Evolutionary conservation across 352 stramenopile genomes (phyloP), one percentile per base, ranked within the genome.

Genomic region (Paralagenidium karlingii): DNA sequence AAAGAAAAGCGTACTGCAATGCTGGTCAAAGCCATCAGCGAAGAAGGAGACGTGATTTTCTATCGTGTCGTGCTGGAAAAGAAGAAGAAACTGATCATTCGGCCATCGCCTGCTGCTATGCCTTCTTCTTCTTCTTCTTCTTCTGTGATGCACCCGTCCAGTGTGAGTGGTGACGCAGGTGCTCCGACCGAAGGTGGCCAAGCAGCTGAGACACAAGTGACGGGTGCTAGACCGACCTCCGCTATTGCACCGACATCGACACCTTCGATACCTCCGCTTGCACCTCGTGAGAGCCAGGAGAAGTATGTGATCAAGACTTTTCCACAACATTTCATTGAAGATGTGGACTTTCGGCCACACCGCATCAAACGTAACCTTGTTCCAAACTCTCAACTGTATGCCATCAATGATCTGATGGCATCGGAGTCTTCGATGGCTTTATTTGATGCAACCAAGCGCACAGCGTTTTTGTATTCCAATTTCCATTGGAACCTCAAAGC

Each of bases 21-120:
- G 74, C 48, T 92, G 2, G 75, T 92, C 4, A 82, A 81, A 47
- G 67, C 71, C 2, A 54, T 49, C 9, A 60, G 47, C 9, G 52
- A 80, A 1, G 62, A 82, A 12, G 34, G 43, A 12, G 53, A 60
- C 9, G 47, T 64, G 37, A 66, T 60, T 18, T 89, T 88, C 40
- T 92, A 79, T 39, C 70, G 78, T 38, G 79, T 92, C 0, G 69
- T 92, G 26, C 53, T 92, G 11, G 79, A 92, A 45, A 89, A 84
- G 37, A 81, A 82, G 38, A n/a, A n/a, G n/a, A 5, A 16, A 8
- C 7, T 41, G 4, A 19, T 34, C 6, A 15, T 13, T 11, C 28
- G 11, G 11, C 28, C 28, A 32, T 32, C 28, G 15, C 15, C 28
- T 15, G 15, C 28, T 32, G 11, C 28, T 15, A 32, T 32, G 28